phyloP scores from a whole-genome alignment of 192 early-diverging fungal genomes.

The Oehlia diaphana region DNA sequence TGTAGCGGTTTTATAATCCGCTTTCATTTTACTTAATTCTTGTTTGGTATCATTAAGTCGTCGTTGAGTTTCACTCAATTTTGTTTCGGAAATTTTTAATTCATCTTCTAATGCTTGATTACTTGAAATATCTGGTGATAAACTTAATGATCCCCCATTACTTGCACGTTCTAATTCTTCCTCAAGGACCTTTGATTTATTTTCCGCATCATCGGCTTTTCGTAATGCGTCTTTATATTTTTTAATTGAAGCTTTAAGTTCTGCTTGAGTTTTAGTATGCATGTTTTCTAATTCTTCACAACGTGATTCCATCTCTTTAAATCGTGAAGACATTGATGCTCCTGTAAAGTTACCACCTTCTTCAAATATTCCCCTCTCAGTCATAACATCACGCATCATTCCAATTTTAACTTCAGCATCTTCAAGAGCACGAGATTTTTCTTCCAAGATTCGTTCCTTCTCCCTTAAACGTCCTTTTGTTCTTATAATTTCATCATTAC shows the following conservation, averaged over 20 bases:
- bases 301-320: conserved; percentile 30
- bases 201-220: conserved; percentile 31
- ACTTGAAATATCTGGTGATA: background rate
- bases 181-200: conserved; percentile 24
- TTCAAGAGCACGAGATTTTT: conserved; percentile 46
- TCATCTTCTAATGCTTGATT: conserved; percentile 11
- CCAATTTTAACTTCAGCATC: conserved; percentile 48
- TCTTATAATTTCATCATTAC: conserved; percentile 38
- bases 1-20: conserved; percentile 42
- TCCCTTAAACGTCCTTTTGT: conserved; percentile 41
- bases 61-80: conserved; percentile 15
- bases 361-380: conserved; percentile 46
- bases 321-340: conserved; percentile 2
- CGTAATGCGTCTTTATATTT: conserved; percentile 31
- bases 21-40: conserved; percentile 42
- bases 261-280: background rate
- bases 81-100: conserved; percentile 8
- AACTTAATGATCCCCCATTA: background rate
- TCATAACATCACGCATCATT: conserved; percentile 51
- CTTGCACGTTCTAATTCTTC: background rate
- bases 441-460: conserved; percentile 44
- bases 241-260: background rate
- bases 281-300: conserved; percentile 31
- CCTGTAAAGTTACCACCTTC: conserved; percentile 23
- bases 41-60: conserved; percentile 19